Conservation (phyloP, 352 stramenopile genomes). For the Pythium vanterpoolii region DNA sequence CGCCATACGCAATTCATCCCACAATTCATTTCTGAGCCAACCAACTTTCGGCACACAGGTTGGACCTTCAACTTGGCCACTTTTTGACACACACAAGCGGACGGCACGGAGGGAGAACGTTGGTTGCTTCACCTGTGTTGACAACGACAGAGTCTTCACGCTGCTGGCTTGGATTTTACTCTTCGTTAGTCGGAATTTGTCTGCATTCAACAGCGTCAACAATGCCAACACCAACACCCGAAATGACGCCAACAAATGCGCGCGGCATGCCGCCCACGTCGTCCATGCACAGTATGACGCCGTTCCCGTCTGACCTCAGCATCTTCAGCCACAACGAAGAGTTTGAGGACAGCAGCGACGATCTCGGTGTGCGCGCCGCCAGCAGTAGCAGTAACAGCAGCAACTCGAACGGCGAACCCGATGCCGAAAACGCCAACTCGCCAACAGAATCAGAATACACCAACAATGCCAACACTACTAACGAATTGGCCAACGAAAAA, state of each 20-base stretch:
- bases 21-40: constrained; percentile 1
- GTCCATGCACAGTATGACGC: constrained; percentile 19
- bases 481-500: background rate
- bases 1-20: constrained; percentile 15
- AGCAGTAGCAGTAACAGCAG: background rate
- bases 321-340: constrained; percentile 35
- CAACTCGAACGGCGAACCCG: constrained; percentile 19
- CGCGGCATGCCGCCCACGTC: background rate
- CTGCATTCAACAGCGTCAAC: constrained; percentile 1
- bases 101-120: constrained; percentile 7
- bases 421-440: constrained; percentile 7
- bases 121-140: too few species aligned
- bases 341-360: constrained; percentile 7
- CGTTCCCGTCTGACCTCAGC: constrained; percentile 34
- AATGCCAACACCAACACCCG: background rate
- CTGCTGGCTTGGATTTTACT: background rate
- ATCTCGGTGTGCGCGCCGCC: constrained; percentile 1
- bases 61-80: constrained; percentile 6
- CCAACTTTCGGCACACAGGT: background rate
- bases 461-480: constrained; percentile 4
- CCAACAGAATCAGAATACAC: background rate
- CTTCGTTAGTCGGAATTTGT: background rate
- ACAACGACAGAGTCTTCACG: too few species aligned
- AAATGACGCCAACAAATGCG: constrained; percentile 4
- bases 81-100: background rate